These are phyloP conservation scores for Paramecium biaurelia DNA, from an alignment of 73 alveolate genomes.

Conservation along the genomic window DNA sequence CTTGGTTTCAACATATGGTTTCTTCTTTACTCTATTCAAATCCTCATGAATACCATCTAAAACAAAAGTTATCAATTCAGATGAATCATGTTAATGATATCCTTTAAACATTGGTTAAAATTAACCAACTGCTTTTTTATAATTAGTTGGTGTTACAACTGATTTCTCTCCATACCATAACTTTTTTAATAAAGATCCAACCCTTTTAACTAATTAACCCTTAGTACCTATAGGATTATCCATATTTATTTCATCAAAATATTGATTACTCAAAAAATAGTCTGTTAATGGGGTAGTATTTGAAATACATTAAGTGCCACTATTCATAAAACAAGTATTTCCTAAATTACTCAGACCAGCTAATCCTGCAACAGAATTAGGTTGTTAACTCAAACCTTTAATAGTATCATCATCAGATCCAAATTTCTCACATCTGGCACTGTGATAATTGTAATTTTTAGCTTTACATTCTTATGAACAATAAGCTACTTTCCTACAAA, in stretches of 20 bases:
- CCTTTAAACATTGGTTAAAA: slow-evolving; percentile 62
- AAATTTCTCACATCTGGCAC: slow-evolving; percentile 67
- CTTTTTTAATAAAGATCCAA: slow-evolving; percentile 48
- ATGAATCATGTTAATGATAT: slow-evolving; percentile 60
- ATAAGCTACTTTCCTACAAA: slow-evolving; percentile 71
- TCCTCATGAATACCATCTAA: slow-evolving; percentile 97
- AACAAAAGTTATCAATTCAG: slow-evolving; percentile 85
- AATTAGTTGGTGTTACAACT: slow-evolving; percentile 41
- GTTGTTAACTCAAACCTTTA: background rate
- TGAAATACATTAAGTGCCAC: slow-evolving; percentile 92
- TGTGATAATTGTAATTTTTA: slow-evolving; percentile 71
- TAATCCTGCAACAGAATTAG: slow-evolving; percentile 69
- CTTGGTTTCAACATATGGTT: slow-evolving; percentile 85
- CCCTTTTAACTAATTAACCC: slow-evolving; percentile 70
- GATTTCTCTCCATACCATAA: slow-evolving; percentile 57
- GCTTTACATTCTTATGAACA: slow-evolving; percentile 69
- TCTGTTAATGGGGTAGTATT: slow-evolving; percentile 85
- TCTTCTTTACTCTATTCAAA: slow-evolving; percentile 83
- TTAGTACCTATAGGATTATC: slow-evolving; percentile 93
- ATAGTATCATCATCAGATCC: slow-evolving; percentile 60
- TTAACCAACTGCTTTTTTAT: slow-evolving; percentile 54
- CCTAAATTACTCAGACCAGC: slow-evolving; percentile 96
- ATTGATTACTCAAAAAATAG: slow-evolving; percentile 76
- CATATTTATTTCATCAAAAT: slow-evolving; percentile 81
- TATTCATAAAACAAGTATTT: slow-evolving; percentile 98